Base-by-base conservation (phyloP, 768 basidiomycete genomes). In the Pulveroboletus sp. region DNA sequence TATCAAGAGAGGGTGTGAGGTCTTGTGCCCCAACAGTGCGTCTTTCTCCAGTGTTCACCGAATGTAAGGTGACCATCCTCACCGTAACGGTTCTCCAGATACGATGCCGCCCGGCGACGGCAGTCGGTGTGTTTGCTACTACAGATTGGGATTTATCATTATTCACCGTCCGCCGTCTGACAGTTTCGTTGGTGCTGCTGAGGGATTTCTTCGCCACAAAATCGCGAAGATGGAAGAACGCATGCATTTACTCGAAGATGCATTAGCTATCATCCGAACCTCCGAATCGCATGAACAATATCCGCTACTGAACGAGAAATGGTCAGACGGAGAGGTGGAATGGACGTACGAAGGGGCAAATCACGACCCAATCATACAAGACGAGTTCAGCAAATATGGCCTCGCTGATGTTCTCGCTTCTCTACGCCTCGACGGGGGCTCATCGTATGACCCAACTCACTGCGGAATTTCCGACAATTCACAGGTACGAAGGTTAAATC, bases 71-170 rank as follows among this genome's bases (percentile, higher is more conserved):
- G 20, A 13, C 3, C 43, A n/a, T n/a, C n/a, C n/a, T n/a, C n/a
- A n/a, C n/a, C n/a, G n/a, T n/a, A n/a, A n/a, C n/a, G n/a, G n/a
- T 9, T 30, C 43, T 39, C 30, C 20, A 80, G 78, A 73, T 19
- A 76, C 74, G 13, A 74, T 80, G 38, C 77, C 79, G 9, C 77
- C 77, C 10, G 79, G 79, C 22, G 76, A 79, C 55, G 79, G 78
- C 16, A 77, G 76, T 55, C 74, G 78, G 72, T 75, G 52, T 48
- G 74, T 58, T 42, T 54, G 16, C 24, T n/a, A 16, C 5, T 34
- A 29, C 5, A 14, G 6, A 35, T 12, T 12, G 17, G 16, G 24
- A 4, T 42, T 32, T 43, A 29, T 29, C 12, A 29, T 48, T 43
- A 12, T n/a, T 27, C 32, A 23, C 23, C 10, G 17, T 6, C 39